A percentile compares a stretch with the other conserved stretches of the same genome.
Conservation (phyloP, 306 rosid species). For the Fragaria ananassa region DNA sequence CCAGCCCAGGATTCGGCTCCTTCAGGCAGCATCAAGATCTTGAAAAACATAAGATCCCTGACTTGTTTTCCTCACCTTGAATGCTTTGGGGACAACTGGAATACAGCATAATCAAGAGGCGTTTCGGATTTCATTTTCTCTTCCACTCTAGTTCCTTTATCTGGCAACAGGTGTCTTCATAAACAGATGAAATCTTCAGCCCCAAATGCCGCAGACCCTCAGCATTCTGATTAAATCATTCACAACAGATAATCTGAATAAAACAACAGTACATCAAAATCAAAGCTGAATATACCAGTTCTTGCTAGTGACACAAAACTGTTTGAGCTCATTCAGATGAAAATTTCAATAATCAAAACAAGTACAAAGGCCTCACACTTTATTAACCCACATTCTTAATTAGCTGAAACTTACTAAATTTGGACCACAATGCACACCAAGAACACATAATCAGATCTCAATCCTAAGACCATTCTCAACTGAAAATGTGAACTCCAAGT, state of each 20-base stretch:
- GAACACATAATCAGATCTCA: conserved; percentile 55
- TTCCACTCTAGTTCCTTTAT: conserved; percentile 27
- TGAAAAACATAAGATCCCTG: conserved; percentile 15
- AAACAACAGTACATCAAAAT: neutral
- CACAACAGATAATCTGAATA: conserved; percentile 34
- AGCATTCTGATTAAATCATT: conserved; percentile 13
- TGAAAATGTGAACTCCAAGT: conserved; percentile 22
- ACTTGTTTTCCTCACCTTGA: conserved; percentile 53
- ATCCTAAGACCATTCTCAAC: conserved; percentile 24
- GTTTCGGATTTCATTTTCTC: conserved; percentile 82
- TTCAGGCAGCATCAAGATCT: conserved; percentile 10
- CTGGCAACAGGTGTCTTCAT: conserved; percentile 43
- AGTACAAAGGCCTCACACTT: conserved; percentile 31
- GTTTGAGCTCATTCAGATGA: conserved; percentile 8
- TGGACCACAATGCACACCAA: conserved; percentile 24
- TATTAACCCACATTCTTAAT: conserved; percentile 38
- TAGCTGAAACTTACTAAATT: conserved; percentile 40
- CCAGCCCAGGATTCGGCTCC: neutral
- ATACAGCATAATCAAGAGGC: conserved; percentile 83
- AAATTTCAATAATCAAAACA: conserved; percentile 10
- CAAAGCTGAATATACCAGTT: conserved; percentile 2
- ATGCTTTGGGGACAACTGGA: conserved; percentile 86
- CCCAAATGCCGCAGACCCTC: conserved; percentile 21
- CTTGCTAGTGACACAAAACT: conserved; percentile 22
- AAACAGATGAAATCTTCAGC: conserved; percentile 25